Conservation (phyloP, 2,329 filamentous ascomycete species). For the Coniochaeta ligniaria region DNA sequence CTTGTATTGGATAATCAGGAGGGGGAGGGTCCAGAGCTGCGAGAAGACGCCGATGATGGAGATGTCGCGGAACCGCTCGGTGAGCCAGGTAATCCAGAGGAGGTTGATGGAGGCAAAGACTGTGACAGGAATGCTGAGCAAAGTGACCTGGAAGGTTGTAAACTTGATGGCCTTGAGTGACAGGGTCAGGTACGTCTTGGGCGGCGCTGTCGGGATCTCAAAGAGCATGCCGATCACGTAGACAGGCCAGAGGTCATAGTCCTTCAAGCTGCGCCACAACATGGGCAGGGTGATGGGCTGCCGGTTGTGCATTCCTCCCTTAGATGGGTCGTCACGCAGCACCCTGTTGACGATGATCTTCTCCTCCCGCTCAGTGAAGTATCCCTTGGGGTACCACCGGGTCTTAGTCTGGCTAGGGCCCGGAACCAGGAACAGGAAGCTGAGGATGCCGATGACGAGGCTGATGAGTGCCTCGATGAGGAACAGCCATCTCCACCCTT, state of each 20-base stretch:
- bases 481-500: constrained; percentile 38
- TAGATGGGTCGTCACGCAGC: constrained; percentile 47
- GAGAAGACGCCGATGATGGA: constrained; percentile 31
- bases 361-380: constrained; percentile 30
- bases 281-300: constrained; percentile 38
- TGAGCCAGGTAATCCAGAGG: constrained; percentile 35
- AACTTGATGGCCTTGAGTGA: constrained; percentile 42
- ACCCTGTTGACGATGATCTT: constrained; percentile 53
- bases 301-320: constrained; percentile 51
- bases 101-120: constrained; percentile 28
- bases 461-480: constrained; percentile 37
- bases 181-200: constrained; percentile 42
- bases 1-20: constrained; percentile 25
- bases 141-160: constrained; percentile 42
- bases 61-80: constrained; percentile 32
- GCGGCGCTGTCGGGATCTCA: constrained; percentile 37
- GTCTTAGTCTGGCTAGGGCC: constrained; percentile 3
- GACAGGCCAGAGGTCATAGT: constrained; percentile 51
- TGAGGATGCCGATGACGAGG: background rate
- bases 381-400: constrained; percentile 4
- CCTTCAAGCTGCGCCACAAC: constrained; percentile 39
- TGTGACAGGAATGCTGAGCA: constrained; percentile 43
- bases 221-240: constrained; percentile 41
- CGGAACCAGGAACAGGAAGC: constrained; percentile 5
- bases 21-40: constrained; percentile 45